phyloP scores from a whole-genome alignment of 805 yeast species.

The Candida sakaeoensis region DNA sequence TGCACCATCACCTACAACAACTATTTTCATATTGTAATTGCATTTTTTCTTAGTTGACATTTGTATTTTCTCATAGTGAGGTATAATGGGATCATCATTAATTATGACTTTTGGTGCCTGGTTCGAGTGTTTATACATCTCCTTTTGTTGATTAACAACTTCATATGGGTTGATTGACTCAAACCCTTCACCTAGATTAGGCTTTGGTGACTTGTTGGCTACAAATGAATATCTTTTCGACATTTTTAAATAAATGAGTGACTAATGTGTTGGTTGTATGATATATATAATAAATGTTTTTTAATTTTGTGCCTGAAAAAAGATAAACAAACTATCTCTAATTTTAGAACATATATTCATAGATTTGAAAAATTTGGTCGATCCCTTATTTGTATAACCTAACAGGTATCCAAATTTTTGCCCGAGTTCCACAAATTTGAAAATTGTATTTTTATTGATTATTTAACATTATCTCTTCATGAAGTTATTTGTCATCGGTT shows the following conservation, averaged over 20 bases:
- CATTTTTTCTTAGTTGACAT: constrained; percentile 18
- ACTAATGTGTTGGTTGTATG: neutral
- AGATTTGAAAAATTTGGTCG: neutral
- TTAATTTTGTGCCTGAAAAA: neutral
- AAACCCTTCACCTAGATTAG: neutral
- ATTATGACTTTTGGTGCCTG: constrained; percentile 26
- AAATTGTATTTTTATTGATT: too few species aligned
- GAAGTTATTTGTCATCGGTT: neutral
- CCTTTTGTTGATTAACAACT: constrained; percentile 19
- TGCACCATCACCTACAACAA: constrained; percentile 86
- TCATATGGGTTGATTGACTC: constrained; percentile 25
- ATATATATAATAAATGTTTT: neutral
- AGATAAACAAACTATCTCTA: neutral
- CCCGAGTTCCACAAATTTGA: too few species aligned
- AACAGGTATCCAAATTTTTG: too few species aligned
- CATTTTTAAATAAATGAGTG: neutral
- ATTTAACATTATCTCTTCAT: too few species aligned
- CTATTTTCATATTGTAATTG: constrained; percentile 48
- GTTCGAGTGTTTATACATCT: constrained; percentile 17
- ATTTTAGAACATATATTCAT: too few species aligned
- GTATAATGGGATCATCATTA: constrained; percentile 35
- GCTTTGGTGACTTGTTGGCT: constrained; percentile 1
- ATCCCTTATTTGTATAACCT: too few species aligned
- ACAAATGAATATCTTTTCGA: constrained; percentile 6
- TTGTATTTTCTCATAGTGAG: constrained; percentile 29